phyloP scores from a whole-genome alignment of 179 eudicot species.

The Amaranthus tricolor region DNA sequence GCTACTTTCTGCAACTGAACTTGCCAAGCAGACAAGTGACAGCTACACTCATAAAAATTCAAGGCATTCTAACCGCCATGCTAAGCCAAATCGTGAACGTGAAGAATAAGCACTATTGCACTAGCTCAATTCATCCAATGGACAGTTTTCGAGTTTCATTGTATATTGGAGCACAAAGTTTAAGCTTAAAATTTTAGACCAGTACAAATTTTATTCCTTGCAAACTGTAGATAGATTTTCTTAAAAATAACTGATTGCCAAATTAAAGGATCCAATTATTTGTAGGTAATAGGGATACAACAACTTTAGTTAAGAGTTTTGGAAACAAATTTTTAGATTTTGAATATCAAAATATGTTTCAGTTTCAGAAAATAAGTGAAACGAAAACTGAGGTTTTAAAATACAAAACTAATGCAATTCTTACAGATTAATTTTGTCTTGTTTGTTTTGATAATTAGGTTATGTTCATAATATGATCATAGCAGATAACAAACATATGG shows the following conservation, averaged over 20 bases:
- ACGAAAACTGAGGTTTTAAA: constrained; percentile 7
- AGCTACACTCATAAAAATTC: constrained; percentile 3
- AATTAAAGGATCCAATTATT: constrained; percentile 24
- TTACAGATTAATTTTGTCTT: not conserved
- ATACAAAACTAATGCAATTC: constrained; percentile 12
- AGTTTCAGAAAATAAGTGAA: constrained; percentile 13
- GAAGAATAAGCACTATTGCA: constrained; percentile 11
- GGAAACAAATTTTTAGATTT: constrained; percentile 20
- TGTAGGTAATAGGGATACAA: constrained; percentile 35
- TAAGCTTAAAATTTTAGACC: constrained; percentile 15
- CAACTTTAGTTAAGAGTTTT: constrained; percentile 22
- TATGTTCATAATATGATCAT: too few species aligned
- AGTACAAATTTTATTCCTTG: constrained; percentile 17
- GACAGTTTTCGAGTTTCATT: not conserved
- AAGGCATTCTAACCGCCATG: constrained; percentile 17
- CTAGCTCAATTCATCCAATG: too few species aligned
- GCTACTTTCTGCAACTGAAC: constrained; percentile 21
- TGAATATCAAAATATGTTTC: constrained; percentile 18
- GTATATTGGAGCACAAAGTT: constrained; percentile 20
- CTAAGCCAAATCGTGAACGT: constrained; percentile 26
- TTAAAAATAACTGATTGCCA: constrained; percentile 9
- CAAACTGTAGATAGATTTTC: constrained; percentile 18
- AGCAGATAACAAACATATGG: too few species aligned
- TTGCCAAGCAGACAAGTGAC: constrained; percentile 23
- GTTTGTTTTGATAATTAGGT: not conserved